Evolutionary conservation across 306 rosid genomes (phyloP).

Genomic region (Prosopis cineraria): DNA sequence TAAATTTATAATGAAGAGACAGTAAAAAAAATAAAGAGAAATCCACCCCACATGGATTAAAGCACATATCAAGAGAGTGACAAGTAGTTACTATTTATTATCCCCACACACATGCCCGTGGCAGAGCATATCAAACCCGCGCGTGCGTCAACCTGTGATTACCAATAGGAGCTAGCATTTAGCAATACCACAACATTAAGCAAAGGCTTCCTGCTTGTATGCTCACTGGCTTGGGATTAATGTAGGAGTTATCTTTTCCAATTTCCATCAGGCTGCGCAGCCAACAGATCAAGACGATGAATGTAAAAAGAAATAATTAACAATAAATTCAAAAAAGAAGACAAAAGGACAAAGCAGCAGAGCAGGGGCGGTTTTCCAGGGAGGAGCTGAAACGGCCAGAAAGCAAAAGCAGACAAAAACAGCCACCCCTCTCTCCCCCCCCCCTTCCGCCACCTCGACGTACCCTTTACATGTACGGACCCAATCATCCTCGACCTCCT

Average conservation of each 20-base stretch:
- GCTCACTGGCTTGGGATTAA: no score
- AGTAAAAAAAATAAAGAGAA: no score
- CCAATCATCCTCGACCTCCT: slow-evolving; percentile 42
- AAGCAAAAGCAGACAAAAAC: slow-evolving; percentile 14
- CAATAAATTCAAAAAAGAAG: neutral
- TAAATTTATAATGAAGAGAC: no score
- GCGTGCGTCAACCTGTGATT: no score
- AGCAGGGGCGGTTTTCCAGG: slow-evolving; percentile 5
- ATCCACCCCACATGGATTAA: no score
- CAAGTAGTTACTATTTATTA: neutral
- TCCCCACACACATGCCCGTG: neutral
- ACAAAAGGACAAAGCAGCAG: neutral
- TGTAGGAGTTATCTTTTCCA: neutral
- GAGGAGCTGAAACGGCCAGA: slow-evolving; percentile 29
- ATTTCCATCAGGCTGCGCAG: neutral
- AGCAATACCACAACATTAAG: neutral
- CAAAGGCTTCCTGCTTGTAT: no score
- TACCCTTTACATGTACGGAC: slow-evolving; percentile 35
- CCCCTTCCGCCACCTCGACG: slow-evolving; percentile 27
- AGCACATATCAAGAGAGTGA: neutral
- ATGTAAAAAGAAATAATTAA: neutral
- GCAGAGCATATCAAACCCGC: no score
- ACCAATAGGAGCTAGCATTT: no score
- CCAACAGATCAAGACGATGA: neutral
- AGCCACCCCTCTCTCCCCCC: slow-evolving; percentile 17